phyloP scores from a whole-genome alignment of 169 alveolate genomes.

The Cryptosporidium ubiquitum region DNA sequence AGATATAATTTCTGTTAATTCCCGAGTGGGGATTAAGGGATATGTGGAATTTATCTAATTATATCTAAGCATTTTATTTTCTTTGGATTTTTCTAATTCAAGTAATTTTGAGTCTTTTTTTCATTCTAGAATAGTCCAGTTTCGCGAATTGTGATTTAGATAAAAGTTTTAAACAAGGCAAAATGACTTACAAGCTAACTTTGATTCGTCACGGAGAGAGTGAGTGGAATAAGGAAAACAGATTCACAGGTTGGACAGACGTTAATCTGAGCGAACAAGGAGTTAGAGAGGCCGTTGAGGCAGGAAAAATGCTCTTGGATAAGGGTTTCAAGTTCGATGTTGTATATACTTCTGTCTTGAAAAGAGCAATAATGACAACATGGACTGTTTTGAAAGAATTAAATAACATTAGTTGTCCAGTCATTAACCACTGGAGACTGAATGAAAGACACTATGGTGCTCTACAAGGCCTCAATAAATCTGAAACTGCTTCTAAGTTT shows the following conservation, averaged over 20 bases:
- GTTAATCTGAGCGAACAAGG: constrained; percentile 94
- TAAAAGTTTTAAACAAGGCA: neutral
- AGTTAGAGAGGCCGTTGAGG: constrained; percentile 90
- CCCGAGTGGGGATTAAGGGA: constrained; percentile 14
- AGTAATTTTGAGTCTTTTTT: neutral
- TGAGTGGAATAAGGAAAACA: constrained; percentile 94
- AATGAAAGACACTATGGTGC: constrained; percentile 99
- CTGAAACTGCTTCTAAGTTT: constrained; percentile 95
- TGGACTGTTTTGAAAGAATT: constrained; percentile 89
- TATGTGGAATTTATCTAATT: constrained; percentile 15
- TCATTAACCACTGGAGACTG: constrained; percentile 91
- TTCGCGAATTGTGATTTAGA: neutral
- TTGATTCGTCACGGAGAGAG: constrained; percentile 94
- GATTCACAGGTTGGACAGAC: constrained; percentile 99
- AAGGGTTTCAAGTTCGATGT: constrained; percentile 91
- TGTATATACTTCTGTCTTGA: constrained; percentile 95
- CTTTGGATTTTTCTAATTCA: neutral
- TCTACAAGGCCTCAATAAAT: constrained; percentile 95
- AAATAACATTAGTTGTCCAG: constrained; percentile 91
- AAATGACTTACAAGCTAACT: constrained; percentile 57
- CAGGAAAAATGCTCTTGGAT: constrained; percentile 89
- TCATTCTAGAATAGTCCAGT: neutral
- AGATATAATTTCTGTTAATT: neutral
- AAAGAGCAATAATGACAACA: constrained; percentile 94
- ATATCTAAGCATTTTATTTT: neutral